These are phyloP conservation scores for Pythium graminicola DNA, from an alignment of 352 stramenopile genomes.

Conservation along the genomic window DNA sequence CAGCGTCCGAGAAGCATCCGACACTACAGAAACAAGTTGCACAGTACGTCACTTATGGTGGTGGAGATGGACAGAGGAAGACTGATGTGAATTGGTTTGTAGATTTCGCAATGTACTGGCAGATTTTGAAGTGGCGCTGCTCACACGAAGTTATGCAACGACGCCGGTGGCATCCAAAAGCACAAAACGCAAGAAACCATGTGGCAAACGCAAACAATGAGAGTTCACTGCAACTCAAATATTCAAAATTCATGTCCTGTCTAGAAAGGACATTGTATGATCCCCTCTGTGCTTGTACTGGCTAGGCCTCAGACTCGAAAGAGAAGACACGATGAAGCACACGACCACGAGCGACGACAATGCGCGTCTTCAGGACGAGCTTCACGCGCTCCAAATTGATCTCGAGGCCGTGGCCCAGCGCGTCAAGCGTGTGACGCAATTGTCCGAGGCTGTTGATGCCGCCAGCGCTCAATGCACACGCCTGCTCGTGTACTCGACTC, in stretches of 20 bases:
- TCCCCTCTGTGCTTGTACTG: too few species aligned
- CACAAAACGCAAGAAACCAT: slow-evolving; percentile 13
- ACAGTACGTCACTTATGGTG: slow-evolving; percentile 9
- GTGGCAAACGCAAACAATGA: too few species aligned
- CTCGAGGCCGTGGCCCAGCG: not conserved
- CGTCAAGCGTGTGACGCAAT: not conserved
- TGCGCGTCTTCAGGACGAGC: not conserved
- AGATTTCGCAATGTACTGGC: slow-evolving; percentile 22
- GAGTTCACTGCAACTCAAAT: too few species aligned
- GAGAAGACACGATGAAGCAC: not conserved
- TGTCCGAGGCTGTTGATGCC: not conserved
- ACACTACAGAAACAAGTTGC: slow-evolving; percentile 17
- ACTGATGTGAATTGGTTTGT: not conserved
- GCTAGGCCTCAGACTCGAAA: too few species aligned
- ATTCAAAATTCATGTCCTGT: too few species aligned
- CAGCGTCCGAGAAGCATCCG: slow-evolving; percentile 14
- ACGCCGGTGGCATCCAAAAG: too few species aligned
- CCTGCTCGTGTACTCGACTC: not conserved
- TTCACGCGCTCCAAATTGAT: not conserved
- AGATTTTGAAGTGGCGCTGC: slow-evolving; percentile 16
- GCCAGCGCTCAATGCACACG: not conserved
- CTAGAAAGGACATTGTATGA: too few species aligned
- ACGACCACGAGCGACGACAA: not conserved
- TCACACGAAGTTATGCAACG: slow-evolving; percentile 5
- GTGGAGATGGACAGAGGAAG: not conserved